These are phyloP conservation scores for Furcasterigmium sp. DNA, from an alignment of 2,329 filamentous ascomycete genomes.

Conservation along the genomic window DNA sequence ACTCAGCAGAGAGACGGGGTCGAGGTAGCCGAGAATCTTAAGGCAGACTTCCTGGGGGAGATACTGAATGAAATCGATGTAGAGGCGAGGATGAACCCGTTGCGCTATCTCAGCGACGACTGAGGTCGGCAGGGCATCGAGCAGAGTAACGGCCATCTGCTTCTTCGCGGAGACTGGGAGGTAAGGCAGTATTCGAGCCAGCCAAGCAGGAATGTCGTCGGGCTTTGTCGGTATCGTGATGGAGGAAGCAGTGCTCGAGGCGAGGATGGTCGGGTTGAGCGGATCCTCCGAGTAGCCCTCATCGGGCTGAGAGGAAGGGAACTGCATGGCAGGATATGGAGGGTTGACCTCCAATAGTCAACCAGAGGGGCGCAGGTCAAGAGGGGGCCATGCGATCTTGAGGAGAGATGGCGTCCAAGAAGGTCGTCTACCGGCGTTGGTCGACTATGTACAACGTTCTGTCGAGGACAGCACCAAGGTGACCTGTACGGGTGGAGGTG, in stretches of 20 bases:
- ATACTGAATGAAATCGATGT: slow-evolving; percentile 85
- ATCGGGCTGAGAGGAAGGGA: slow-evolving; percentile 52
- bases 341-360: no score
- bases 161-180: slow-evolving; percentile 45
- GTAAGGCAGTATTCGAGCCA: slow-evolving; percentile 42
- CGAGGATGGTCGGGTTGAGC: slow-evolving; percentile 35
- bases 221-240: slow-evolving; percentile 13
- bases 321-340: slow-evolving; percentile 5
- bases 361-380: background rate
- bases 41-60: slow-evolving; percentile 88
- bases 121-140: slow-evolving; percentile 74
- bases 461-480: no score
- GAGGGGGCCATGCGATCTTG: background rate
- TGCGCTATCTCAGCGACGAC: slow-evolving; percentile 77
- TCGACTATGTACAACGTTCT: no score
- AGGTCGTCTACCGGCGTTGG: no score
- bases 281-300: slow-evolving; percentile 84
- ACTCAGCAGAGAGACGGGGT: slow-evolving; percentile 71
- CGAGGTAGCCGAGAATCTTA: slow-evolving; percentile 81
- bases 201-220: slow-evolving; percentile 42
- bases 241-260: slow-evolving; percentile 20
- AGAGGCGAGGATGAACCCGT: slow-evolving; percentile 73
- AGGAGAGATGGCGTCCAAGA: no score
- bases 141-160: slow-evolving; percentile 70
- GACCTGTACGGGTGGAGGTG: no score